Evolutionary conservation across 2,329 filamentous ascomycete species (phyloP).

Genomic region (Aspergillus calidoustus): DNA sequence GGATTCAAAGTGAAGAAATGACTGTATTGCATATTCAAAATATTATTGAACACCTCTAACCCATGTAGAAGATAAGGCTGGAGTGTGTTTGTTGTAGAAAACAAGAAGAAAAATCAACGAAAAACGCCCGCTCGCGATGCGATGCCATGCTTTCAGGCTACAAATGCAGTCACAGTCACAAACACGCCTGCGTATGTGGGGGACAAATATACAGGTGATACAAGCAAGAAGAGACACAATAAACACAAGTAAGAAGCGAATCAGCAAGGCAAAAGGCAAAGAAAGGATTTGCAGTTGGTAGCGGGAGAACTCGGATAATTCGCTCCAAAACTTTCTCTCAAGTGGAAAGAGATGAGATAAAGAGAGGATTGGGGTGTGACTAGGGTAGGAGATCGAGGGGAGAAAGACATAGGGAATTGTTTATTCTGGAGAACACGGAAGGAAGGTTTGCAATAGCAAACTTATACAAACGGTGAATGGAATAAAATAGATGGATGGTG

Average conservation of each 20-base stretch:
- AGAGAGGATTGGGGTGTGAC: neutral
- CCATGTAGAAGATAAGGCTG: neutral
- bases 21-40: neutral
- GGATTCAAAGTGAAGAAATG: neutral
- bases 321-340: neutral
- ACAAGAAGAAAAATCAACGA: neutral
- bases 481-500: conserved; percentile 1
- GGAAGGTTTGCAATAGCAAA: neutral
- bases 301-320: neutral
- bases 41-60: neutral
- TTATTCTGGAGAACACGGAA: neutral
- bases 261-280: neutral
- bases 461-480: conserved; percentile 8
- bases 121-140: conserved; percentile 23
- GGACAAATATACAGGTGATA: conserved; percentile 10
- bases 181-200: conserved; percentile 12
- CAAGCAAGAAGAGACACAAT: neutral
- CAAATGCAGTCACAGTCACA: conserved; percentile 10
- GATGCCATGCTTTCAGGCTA: conserved; percentile 4
- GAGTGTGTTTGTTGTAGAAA: neutral
- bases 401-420: neutral
- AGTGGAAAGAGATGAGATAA: neutral
- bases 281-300: neutral
- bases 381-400: neutral
- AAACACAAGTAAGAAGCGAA: neutral